Conservation (phyloP, 805 yeast species). For the Vanderwaltozyma yarrowii region DNA sequence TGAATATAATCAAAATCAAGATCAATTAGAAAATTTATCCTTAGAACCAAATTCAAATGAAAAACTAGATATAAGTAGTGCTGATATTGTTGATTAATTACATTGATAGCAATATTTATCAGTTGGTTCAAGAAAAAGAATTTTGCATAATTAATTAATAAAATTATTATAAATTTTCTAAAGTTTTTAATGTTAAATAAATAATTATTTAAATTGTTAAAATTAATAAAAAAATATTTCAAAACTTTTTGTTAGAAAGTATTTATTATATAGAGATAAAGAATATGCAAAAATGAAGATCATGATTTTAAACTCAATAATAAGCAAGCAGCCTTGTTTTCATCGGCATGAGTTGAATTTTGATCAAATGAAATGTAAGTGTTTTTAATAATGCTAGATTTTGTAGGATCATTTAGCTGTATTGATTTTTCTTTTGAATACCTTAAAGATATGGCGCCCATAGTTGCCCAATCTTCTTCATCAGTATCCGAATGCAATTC, state of each 20-base stretch:
- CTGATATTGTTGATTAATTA: slow-evolving; percentile 11
- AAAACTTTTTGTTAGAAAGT: too few species aligned
- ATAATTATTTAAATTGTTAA: too few species aligned
- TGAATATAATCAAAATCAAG: slow-evolving; percentile 29
- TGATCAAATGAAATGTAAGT: background rate
- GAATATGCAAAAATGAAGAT: background rate
- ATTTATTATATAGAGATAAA: too few species aligned
- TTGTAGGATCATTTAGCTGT: too few species aligned
- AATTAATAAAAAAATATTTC: too few species aligned
- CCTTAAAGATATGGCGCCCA: slow-evolving; percentile 50
- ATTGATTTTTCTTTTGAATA: too few species aligned
- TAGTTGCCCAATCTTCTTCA: slow-evolving; percentile 93
- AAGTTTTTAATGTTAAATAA: too few species aligned
- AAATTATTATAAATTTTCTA: too few species aligned
- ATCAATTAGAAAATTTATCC: slow-evolving; percentile 3
- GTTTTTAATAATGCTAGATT: too few species aligned
- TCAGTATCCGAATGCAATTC: slow-evolving; percentile 57
- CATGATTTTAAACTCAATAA: slow-evolving; percentile 26
- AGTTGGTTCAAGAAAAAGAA: too few species aligned
- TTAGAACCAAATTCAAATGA: background rate
- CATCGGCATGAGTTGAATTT: slow-evolving; percentile 6
- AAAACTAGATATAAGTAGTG: slow-evolving; percentile 1
- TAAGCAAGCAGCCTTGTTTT: slow-evolving; percentile 22
- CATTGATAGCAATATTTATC: background rate
- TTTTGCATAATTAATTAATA: too few species aligned